Evolutionary conservation across 2,329 filamentous ascomycete genomes (phyloP).

Genomic region (Neopestalotiopsis rosae): DNA sequence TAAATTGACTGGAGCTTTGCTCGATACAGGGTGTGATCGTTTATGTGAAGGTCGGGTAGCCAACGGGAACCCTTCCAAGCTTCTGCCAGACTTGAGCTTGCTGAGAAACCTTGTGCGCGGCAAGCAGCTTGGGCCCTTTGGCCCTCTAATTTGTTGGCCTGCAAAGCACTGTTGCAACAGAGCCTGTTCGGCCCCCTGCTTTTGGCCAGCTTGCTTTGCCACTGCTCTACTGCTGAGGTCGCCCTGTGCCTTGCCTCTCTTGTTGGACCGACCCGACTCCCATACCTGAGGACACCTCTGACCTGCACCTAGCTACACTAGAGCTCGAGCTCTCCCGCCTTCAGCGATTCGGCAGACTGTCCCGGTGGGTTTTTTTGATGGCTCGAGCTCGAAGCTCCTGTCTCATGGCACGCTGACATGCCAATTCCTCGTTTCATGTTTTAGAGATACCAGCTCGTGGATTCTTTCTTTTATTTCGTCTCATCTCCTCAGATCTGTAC

Average conservation of each 20-base stretch:
- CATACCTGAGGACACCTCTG: neutral
- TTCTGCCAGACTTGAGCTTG: neutral
- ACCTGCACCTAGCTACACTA: no score
- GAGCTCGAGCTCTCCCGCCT: neutral
- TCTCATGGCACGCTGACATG: neutral
- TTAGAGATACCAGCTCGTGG: neutral
- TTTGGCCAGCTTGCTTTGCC: no score
- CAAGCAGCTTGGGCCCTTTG: neutral
- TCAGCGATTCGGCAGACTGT: neutral
- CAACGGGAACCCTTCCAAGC: neutral
- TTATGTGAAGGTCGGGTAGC: neutral
- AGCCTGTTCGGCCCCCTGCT: no score
- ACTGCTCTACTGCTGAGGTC: neutral
- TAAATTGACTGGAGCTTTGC: no score
- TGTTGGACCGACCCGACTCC: neutral
- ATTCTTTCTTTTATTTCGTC: conserved; percentile 5
- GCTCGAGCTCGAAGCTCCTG: conserved; percentile 4
- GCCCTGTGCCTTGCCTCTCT: neutral
- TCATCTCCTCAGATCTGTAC: neutral
- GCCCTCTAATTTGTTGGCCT: neutral
- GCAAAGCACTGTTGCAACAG: no score
- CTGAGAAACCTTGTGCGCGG: neutral
- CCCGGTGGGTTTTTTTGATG: neutral
- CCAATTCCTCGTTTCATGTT: conserved; percentile 10
- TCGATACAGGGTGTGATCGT: no score